Conservation (phyloP, 495 filamentous ascomycete species). For the Penicillium crystallinum region DNA sequence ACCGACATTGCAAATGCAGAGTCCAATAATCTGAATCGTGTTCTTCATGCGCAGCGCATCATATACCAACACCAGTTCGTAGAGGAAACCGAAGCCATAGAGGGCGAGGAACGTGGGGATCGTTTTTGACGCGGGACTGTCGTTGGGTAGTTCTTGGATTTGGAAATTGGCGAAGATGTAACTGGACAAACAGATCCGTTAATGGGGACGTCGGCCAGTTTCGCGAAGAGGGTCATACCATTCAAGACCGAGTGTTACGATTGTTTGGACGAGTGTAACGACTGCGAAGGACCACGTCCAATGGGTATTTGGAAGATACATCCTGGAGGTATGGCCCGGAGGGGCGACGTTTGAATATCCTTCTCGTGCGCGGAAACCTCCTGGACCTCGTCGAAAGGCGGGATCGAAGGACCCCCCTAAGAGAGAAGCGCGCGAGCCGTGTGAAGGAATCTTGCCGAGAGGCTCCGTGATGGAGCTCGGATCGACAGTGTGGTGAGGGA, state of each 20-base stretch:
- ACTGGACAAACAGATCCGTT: constrained; percentile 15
- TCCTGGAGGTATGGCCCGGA: constrained; percentile 28
- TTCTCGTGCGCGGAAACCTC: constrained; percentile 53
- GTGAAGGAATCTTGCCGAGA: constrained; percentile 54
- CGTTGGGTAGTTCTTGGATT: constrained; percentile 57
- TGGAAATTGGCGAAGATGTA: constrained; percentile 52
- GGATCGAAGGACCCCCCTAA: constrained; percentile 56
- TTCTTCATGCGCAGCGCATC: constrained; percentile 94
- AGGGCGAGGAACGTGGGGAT: constrained; percentile 88
- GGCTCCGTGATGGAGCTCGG: constrained; percentile 42
- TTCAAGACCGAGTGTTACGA: constrained; percentile 77
- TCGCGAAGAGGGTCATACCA: constrained; percentile 54
- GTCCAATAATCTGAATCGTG: constrained; percentile 95
- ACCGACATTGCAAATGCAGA: constrained; percentile 86
- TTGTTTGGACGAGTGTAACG: constrained; percentile 67
- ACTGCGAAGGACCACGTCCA: constrained; percentile 89
- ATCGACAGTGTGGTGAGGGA: constrained; percentile 22
- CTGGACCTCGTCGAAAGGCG: constrained; percentile 39
- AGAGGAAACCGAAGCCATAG: constrained; percentile 96
- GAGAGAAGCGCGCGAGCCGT: constrained; percentile 60
- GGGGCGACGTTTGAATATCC: constrained; percentile 42
- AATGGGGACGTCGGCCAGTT: neutral
- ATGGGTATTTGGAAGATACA: constrained; percentile 68
- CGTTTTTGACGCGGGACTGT: constrained; percentile 50
- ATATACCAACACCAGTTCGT: constrained; percentile 81